Evolutionary conservation across 164 flowering plant genomes (phyloP), one percentile per base, ranked within the genome.

Genomic region (Brasenia schreberi): DNA sequence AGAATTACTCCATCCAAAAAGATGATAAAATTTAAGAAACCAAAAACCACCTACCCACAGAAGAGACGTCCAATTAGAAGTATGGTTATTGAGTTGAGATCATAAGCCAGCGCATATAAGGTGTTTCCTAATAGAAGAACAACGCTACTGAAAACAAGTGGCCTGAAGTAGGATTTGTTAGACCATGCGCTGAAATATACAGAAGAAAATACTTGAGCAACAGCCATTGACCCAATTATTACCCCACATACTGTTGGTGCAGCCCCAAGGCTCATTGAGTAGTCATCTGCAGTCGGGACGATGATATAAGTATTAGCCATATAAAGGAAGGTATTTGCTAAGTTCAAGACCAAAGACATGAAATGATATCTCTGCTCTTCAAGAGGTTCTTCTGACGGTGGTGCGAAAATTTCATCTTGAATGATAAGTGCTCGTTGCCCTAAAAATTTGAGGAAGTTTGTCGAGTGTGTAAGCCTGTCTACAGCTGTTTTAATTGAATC

Each of bases 171-270:
- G 44, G 87, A 84, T 68, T 75, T 84, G 73, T 84, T 84, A 63
- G 87, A 84, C 87, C 87, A 84, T 61, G 87, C 87, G 72, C 87
- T 84, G 59, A 82, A 84, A 74, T 84, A 84, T 19, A 84, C 87
- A 17, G 85, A 82, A 65, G 85, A 80, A 68, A 82, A 79, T 70
- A 84, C 77, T 71, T 84, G 87, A 7, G 87, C 84, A 60, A 82
- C 81, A 39, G 87, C 87, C 87, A 82, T 84, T 19, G 85, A 72
- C 68, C 87, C 87, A 73, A 84, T 82, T 49, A 84, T 76, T 59
- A 73, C 80, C 56, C 85, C 87, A 84, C 87, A 84, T 67, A 82
- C 80, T 71, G 85, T 84, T 66, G 85, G 81, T 19, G 85, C 81
- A 58, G 85, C 87, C 74, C 87, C 87, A 69, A 84, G 85, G 61